Evolutionary conservation across 306 rosid genomes (phyloP).

Genomic region (Castanospermum australe): DNA sequence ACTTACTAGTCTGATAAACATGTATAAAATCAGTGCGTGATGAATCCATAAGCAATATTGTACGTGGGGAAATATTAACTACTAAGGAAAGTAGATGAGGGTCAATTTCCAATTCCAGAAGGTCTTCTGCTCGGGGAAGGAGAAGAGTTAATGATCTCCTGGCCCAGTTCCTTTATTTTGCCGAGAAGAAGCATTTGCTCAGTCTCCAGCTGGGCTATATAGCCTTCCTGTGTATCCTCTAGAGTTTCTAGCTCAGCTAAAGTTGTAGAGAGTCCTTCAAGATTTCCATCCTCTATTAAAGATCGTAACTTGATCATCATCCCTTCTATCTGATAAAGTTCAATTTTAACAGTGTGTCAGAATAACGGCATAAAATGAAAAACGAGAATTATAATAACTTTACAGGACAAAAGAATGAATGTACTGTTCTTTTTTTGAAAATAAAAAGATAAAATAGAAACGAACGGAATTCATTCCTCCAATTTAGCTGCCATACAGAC

Average conservation of each 20-base stretch:
- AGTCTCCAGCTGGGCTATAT: constrained; percentile 62
- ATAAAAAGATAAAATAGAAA: too few species aligned
- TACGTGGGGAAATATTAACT: neutral
- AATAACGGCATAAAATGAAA: neutral
- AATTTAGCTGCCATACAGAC: constrained; percentile 8
- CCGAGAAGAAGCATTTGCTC: constrained; percentile 70
- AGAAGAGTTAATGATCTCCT: constrained; percentile 46
- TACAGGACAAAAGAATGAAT: neutral
- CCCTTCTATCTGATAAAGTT: constrained; percentile 53
- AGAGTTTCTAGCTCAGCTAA: constrained; percentile 60
- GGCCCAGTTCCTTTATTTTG: constrained; percentile 68
- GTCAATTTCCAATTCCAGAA: constrained; percentile 28
- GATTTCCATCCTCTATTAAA: constrained; percentile 49
- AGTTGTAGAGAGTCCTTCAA: constrained; percentile 45
- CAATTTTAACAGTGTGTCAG: neutral
- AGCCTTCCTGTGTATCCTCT: constrained; percentile 61
- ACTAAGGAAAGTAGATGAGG: neutral
- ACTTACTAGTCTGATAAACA: neutral
- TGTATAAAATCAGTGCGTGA: neutral
- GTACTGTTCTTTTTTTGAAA: neutral
- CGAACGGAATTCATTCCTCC: neutral
- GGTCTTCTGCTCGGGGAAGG: constrained; percentile 36
- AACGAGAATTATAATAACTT: neutral
- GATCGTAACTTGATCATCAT: constrained; percentile 45
- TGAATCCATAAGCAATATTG: neutral